A percentile compares a stretch with the other conserved stretches of the same genome.
phyloP scores from a whole-genome alignment of 2,329 filamentous ascomycete species.

The Bipolaris gigantea region DNA sequence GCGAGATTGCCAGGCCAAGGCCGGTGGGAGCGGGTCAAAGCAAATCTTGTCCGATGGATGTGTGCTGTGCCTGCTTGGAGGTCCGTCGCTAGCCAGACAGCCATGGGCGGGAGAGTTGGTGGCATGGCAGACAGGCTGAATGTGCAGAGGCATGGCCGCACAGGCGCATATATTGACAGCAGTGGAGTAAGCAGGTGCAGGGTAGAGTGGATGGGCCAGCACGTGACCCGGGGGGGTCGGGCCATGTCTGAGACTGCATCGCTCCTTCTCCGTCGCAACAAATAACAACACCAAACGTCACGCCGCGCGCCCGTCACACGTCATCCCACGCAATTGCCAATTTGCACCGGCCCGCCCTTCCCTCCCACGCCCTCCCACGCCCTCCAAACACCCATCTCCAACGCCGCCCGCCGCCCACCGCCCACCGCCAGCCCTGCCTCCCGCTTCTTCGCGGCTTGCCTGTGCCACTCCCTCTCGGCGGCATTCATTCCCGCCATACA shows the following conservation, averaged over 20 bases:
- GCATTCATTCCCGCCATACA: conserved; percentile 16
- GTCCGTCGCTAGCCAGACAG: too few species aligned
- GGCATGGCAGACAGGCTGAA: not conserved
- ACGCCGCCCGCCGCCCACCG: conserved; percentile 7
- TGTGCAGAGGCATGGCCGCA: too few species aligned
- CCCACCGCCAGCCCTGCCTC: not conserved
- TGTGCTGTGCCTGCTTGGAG: not conserved
- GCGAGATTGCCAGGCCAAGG: not conserved
- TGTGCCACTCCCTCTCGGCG: conserved; percentile 13
- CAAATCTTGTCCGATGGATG: not conserved
- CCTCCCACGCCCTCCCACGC: conserved; percentile 23
- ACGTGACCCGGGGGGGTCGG: too few species aligned
- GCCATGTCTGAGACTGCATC: conserved; percentile 3
- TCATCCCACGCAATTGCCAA: conserved; percentile 22
- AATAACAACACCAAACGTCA: conserved; percentile 15
- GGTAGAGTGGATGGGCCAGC: too few species aligned
- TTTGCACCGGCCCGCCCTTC: conserved; percentile 30
- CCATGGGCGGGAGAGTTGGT: not conserved
- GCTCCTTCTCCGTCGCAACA: conserved; percentile 20
- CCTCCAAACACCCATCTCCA: conserved; percentile 20
- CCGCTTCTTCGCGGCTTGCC: conserved; percentile 14
- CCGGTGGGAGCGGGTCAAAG: not conserved
- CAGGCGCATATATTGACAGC: too few species aligned
- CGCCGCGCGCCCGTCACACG: conserved; percentile 10
- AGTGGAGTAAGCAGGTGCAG: too few species aligned